phyloP scores from a whole-genome alignment of 2,329 filamentous ascomycete genomes.

The Didymellaceae sp. region DNA sequence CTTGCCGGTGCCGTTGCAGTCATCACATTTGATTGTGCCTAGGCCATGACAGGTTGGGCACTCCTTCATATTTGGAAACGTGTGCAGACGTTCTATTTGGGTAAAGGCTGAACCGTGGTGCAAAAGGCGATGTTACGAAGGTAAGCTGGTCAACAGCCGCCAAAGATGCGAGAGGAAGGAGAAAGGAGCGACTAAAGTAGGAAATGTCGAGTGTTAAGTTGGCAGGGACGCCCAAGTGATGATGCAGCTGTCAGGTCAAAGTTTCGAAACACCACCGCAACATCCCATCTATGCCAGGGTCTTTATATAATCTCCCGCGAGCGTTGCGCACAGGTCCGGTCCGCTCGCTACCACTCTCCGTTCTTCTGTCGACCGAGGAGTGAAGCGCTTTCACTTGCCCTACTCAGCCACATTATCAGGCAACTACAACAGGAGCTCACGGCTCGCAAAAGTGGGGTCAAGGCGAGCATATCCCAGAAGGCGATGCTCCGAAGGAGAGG shows the following conservation, averaged over 20 bases:
- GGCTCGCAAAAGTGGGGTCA: conserved; percentile 17
- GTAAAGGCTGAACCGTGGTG: no score
- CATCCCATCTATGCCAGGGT: conserved; percentile 19
- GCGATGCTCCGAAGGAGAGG: neutral
- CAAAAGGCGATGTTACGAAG: no score
- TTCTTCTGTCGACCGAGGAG: conserved; percentile 16
- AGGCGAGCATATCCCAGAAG: conserved; percentile 10
- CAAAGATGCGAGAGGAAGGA: neutral
- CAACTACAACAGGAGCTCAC: conserved; percentile 9
- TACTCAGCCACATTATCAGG: conserved; percentile 18
- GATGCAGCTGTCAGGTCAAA: conserved; percentile 18
- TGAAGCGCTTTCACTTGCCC: conserved; percentile 17
- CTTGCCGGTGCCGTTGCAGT: conserved; percentile 37
- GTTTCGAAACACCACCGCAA: conserved; percentile 26
- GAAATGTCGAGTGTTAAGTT: neutral
- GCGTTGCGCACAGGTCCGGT: conserved; percentile 21
- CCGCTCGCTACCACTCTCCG: conserved; percentile 17
- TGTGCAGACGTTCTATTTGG: neutral
- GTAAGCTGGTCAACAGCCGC: conserved; percentile 7
- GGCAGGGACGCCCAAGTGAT: conserved; percentile 7
- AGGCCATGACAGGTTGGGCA: conserved; percentile 44
- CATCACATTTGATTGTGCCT: conserved; percentile 42
- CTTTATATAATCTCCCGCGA: conserved; percentile 25
- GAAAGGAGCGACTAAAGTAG: conserved; percentile 9
- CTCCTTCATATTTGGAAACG: conserved; percentile 32